Evolutionary conservation across 2,329 filamentous ascomycete genomes (phyloP).

Genomic region (Verticillium longisporum): DNA sequence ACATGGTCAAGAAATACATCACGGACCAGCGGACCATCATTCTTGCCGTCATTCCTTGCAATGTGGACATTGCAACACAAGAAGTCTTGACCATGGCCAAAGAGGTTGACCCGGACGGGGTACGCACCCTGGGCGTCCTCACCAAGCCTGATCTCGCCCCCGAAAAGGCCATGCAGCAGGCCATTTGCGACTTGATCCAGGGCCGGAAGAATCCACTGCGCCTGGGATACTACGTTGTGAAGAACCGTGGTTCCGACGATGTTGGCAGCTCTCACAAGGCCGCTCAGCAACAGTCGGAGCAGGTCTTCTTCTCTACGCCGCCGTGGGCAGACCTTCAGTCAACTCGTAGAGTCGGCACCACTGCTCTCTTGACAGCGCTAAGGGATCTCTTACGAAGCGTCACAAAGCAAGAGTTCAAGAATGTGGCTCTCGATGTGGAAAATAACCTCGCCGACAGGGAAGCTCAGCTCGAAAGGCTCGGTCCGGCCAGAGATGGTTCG

Average conservation of each 20-base stretch:
- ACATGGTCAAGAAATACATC: conserved; percentile 42
- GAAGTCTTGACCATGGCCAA: conserved; percentile 29
- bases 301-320: conserved; percentile 25
- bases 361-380: conserved; percentile 25
- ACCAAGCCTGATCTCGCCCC: conserved; percentile 54
- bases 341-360: conserved; percentile 23
- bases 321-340: conserved; percentile 26
- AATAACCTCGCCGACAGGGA: not conserved
- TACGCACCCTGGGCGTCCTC: conserved; percentile 39
- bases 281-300: conserved; percentile 24
- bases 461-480: not conserved
- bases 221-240: conserved; percentile 42
- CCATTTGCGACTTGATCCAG: conserved; percentile 31
- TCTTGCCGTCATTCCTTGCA: conserved; percentile 36
- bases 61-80: conserved; percentile 31
- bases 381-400: conserved; percentile 30
- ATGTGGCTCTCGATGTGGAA: conserved; percentile 1
- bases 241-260: conserved; percentile 39
- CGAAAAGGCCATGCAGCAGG: conserved; percentile 29
- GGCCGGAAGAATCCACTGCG: conserved; percentile 32
- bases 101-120: conserved; percentile 28
- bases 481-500: not conserved
- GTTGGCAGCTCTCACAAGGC: conserved; percentile 16
- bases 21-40: conserved; percentile 40
- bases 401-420: conserved; percentile 19